Base-by-base conservation (phyloP, 306 rosid species). In the Cucurbita maxima region DNA sequence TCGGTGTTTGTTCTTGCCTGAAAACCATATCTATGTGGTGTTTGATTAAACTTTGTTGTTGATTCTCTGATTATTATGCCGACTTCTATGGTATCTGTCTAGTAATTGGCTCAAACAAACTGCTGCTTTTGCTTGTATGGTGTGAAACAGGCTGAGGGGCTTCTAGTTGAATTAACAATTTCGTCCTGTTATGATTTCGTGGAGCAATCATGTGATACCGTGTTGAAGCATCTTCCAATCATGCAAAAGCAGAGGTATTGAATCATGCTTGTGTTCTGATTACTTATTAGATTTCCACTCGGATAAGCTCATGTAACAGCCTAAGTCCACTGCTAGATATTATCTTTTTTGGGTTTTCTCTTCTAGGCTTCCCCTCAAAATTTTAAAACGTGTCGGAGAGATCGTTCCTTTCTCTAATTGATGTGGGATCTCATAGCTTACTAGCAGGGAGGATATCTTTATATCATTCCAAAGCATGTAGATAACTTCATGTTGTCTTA, bases 61-160 rank as follows among this genome's bases (percentile, higher is more conserved):
- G 40, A 22, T 68, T 47, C 57, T 68, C 19, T 25, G 73, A 47
- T 70, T 48, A 30, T 50, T 30, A 48, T 69, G 45, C 3, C 5
- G 51, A 70, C 40, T 50, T 14, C 51, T 50, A 1, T 68, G 57
- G 57, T 25, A 47, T 68, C 41, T 47, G 20, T 37, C 40, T 11
- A 3, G 4, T 22, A 38, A 18, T 37, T 54, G 12, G 15, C 58
- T n/a, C 6, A 47, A 76, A 71, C 15, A 8, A 62, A 73, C 58
- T 62, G 59, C 34, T 77, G 10, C 5, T 72, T 73, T 72, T 76
- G 69, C 52, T 69, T 30, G 45, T 74, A 76, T 4, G 82, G 75
- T 83, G 86, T n/a, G 60, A 76, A 85, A 40, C 86, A 94, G 99
- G 92, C 96, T 58, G 99, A 89, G 59, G 99, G 99, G 72, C 92